Evolutionary conservation across 768 basidiomycete species (phyloP).

Genomic region (Boletus vermiculosoides): DNA sequence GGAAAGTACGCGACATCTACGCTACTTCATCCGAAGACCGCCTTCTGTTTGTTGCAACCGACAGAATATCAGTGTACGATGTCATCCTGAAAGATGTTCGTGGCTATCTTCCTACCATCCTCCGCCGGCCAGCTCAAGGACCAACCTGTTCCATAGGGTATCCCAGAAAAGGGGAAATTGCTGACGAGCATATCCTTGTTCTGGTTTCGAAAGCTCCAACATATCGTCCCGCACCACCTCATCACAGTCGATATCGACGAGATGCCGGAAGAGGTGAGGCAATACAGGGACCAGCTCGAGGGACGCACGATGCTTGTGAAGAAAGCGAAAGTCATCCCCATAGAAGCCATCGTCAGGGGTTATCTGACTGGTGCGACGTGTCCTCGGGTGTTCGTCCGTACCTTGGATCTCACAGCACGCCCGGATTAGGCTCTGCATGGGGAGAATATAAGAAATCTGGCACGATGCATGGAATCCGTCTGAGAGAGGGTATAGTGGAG

Average conservation of each 20-base stretch:
- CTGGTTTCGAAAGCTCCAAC: conserved; percentile 85
- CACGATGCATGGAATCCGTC: conserved; percentile 82
- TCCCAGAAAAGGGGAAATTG: conserved; percentile 89
- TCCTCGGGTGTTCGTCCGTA: neutral
- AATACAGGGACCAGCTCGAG: conserved; percentile 74
- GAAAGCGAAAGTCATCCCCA: conserved; percentile 83
- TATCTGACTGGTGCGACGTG: conserved; percentile 81
- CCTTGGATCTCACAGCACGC: conserved; percentile 7
- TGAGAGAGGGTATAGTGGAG: conserved; percentile 79
- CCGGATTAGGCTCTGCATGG: conserved; percentile 84
- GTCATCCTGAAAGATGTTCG: conserved; percentile 90
- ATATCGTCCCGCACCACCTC: conserved; percentile 88
- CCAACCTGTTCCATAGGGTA: conserved; percentile 56
- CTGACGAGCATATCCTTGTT: conserved; percentile 89
- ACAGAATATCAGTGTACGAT: conserved; percentile 96
- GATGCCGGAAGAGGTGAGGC: conserved; percentile 78
- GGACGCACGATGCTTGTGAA: conserved; percentile 89
- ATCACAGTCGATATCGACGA: conserved; percentile 71
- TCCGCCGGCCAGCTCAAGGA: neutral
- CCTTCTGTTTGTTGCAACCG: conserved; percentile 91
- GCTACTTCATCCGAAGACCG: conserved; percentile 62
- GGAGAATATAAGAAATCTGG: conserved; percentile 84
- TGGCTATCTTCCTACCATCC: conserved; percentile 13
- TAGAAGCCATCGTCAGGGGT: conserved; percentile 95
- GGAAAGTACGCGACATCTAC: conserved; percentile 98